Base-by-base conservation (phyloP, 1,284 basidiomycete species). In the Pascua sp. region DNA sequence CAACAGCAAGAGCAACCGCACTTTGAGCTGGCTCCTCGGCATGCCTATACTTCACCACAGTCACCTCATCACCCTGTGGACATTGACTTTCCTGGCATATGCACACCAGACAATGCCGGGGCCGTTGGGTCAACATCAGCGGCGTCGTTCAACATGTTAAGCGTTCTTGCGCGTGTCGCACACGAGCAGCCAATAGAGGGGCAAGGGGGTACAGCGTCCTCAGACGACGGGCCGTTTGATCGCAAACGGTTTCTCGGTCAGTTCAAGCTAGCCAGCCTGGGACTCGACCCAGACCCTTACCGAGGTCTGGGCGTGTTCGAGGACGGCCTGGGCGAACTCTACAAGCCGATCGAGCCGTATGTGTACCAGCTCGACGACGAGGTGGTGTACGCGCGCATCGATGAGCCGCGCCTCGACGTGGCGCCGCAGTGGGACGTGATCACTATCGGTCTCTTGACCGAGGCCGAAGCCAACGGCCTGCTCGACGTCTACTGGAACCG, bases 81-180 rank as follows among this genome's bases (percentile, higher is more conserved):
- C n/a, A n/a, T n/a, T n/a, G n/a, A n/a, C n/a, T n/a, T n/a, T n/a
- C n/a, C n/a, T n/a, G n/a, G n/a, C n/a, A n/a, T n/a, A n/a, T n/a
- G n/a, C 47, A n/a, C n/a, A n/a, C n/a, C n/a, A n/a, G n/a, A n/a
- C n/a, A n/a, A n/a, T n/a, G n/a, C n/a, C n/a, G n/a, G n/a, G n/a
- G n/a, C n/a, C n/a, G n/a, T n/a, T n/a, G n/a, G n/a, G n/a, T n/a
- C n/a, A n/a, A n/a, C n/a, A n/a, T n/a, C n/a, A n/a, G n/a, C n/a
- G n/a, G n/a, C n/a, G n/a, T n/a, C n/a, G n/a, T n/a, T n/a, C 51
- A 64, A 64, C 51, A 62, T 64, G 60, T 49, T 64, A 8, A 62
- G 57, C 38, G 60, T 64, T 5, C 54, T 64, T 9, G 60, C 63
- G 2, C 50, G 57, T 11, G 63, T 62, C 5, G 63, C 63, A 9